These are phyloP conservation scores for Porphyra umbilicalis DNA, from an alignment of 31 red algal genomes.

Conservation along the genomic window DNA sequence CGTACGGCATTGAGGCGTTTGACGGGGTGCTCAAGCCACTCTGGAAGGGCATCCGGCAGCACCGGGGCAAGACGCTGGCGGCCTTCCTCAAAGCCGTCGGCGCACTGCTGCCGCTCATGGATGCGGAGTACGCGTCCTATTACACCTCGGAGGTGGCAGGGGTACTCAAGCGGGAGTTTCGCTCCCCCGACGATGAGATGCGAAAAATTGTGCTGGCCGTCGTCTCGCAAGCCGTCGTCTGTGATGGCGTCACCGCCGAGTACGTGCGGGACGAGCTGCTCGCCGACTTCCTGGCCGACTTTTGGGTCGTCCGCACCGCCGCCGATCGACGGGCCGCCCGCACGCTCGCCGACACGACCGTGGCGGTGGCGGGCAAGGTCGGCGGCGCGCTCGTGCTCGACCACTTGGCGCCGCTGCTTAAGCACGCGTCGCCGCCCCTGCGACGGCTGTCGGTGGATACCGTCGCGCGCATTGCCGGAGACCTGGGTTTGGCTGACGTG, in stretches of 20 bases:
- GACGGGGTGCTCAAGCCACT: conserved; percentile 79
- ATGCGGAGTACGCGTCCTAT: conserved; percentile 81
- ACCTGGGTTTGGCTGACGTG: conserved; percentile 70
- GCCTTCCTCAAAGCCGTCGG: conserved; percentile 92
- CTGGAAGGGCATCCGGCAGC: conserved; percentile 85
- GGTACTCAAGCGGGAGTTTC: conserved; percentile 76
- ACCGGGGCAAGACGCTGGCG: conserved; percentile 77
- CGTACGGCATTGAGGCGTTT: conserved; percentile 98
- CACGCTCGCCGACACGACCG: conserved; percentile 74
- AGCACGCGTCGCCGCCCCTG: conserved; percentile 81
- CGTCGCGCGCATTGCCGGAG: conserved; percentile 62
- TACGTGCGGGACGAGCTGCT: conserved; percentile 83
- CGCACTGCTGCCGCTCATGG: conserved; percentile 78
- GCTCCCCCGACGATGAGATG: conserved; percentile 86
- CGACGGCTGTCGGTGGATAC: conserved; percentile 82
- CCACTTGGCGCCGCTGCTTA: conserved; percentile 63
- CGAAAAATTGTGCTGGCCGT: conserved; percentile 86
- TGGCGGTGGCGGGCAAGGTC: conserved; percentile 78
- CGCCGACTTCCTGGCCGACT: conserved; percentile 84
- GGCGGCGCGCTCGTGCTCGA: conserved; percentile 68
- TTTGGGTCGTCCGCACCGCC: conserved; percentile 90
- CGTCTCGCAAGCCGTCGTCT: conserved; percentile 75
- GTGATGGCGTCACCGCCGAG: conserved; percentile 65
- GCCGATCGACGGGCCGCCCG: conserved; percentile 56
- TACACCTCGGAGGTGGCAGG: conserved; percentile 73